These are phyloP conservation scores for Pichia cactophila DNA, from an alignment of 1,139 yeast genomes.

Conservation along the genomic window DNA sequence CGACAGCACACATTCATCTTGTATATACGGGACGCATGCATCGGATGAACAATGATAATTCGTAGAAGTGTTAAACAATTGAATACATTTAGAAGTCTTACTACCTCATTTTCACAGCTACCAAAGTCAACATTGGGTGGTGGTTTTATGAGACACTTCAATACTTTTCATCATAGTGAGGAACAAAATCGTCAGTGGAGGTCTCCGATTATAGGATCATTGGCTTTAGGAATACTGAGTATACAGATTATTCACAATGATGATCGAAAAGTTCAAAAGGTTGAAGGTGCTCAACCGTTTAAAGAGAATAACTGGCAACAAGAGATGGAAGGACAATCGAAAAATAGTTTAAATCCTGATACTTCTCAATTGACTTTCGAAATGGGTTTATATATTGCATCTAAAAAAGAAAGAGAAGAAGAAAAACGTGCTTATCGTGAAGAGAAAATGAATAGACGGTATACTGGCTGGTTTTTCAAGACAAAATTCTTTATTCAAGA, in stretches of 20 bases:
- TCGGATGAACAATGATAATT: not conserved
- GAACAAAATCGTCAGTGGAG: not conserved
- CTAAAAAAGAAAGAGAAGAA: constrained; percentile 41
- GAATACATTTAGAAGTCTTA: too few species aligned
- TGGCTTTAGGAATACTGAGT: not conserved
- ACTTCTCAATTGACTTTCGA: constrained; percentile 57
- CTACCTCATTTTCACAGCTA: too few species aligned
- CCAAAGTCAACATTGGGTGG: too few species aligned
- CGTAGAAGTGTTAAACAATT: too few species aligned
- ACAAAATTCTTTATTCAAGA: constrained; percentile 42
- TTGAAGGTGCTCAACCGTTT: constrained; percentile 15
- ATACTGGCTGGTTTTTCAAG: constrained; percentile 30
- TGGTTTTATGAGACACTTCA: not conserved
- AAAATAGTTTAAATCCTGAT: constrained; percentile 33
- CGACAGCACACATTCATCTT: too few species aligned
- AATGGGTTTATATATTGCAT: constrained; percentile 55
- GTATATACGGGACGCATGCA: too few species aligned
- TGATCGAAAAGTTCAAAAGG: constrained; percentile 1
- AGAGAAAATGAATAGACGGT: constrained; percentile 22
- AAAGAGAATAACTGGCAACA: constrained; percentile 13
- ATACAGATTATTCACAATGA: constrained; percentile 5
- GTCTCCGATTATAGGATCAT: not conserved
- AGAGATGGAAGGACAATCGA: constrained; percentile 9
- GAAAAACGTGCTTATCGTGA: constrained; percentile 31
- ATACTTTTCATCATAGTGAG: not conserved